A percentile compares a stretch with the other conserved stretches of the same genome.
phyloP scores from a whole-genome alignment of 106 monocot species.

The Apostasia shenzhenica region DNA sequence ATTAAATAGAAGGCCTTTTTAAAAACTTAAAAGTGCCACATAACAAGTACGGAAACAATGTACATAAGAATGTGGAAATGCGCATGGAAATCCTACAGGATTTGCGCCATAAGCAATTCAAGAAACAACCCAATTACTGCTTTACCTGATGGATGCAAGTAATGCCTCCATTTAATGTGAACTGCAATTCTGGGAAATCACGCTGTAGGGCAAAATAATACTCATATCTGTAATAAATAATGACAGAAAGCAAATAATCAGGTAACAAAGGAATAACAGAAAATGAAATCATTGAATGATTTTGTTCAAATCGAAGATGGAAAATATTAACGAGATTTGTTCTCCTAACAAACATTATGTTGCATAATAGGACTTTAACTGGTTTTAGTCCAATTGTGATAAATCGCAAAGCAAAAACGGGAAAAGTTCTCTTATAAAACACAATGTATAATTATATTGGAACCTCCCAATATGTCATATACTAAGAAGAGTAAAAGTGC shows the following conservation, averaged over 20 bases:
- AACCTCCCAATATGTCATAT: no score
- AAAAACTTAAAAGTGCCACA: no score
- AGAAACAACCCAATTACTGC: neutral
- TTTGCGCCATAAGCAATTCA: neutral
- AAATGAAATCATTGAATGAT: neutral
- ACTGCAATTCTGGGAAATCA: conserved; percentile 82
- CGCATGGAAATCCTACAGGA: neutral
- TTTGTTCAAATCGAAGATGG: neutral
- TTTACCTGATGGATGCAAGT: conserved; percentile 78
- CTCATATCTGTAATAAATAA: conserved; percentile 60
- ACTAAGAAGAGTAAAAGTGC: no score
- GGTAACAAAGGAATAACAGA: neutral
- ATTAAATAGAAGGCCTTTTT: no score
- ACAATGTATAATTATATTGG: no score
- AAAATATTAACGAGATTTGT: neutral
- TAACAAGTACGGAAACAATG: no score
- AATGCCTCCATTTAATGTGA: conserved; percentile 95
- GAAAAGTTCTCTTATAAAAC: no score
- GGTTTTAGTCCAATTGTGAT: no score
- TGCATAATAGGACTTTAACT: no score
- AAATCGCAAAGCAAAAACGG: no score
- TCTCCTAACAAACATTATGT: no score
- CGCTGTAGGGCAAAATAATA: conserved; percentile 90
- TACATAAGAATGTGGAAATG: no score
- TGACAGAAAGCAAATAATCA: neutral